Conservation (phyloP, 2,329 filamentous ascomycete genomes). For the Chaetothyriales sp. region DNA sequence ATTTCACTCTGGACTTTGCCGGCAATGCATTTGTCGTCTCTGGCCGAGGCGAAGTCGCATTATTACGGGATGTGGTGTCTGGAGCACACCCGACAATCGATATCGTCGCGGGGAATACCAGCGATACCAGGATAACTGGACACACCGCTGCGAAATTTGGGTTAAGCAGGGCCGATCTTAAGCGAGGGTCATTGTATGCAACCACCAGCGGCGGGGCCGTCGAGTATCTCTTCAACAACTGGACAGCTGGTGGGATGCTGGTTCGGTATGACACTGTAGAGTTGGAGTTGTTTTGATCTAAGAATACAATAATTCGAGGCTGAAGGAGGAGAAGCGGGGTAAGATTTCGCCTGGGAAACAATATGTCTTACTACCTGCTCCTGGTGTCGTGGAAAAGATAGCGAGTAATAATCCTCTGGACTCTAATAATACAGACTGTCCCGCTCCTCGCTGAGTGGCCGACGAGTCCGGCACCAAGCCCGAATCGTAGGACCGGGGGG, state of each 20-base stretch:
- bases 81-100: neutral
- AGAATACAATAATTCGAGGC: too few species aligned
- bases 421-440: neutral
- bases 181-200: slow-evolving; percentile 6
- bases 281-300: slow-evolving; percentile 1
- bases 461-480: neutral
- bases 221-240: slow-evolving; percentile 1
- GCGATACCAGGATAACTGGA: neutral
- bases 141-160: slow-evolving; percentile 7
- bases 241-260: slow-evolving; percentile 1
- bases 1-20: slow-evolving; percentile 9
- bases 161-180: slow-evolving; percentile 3
- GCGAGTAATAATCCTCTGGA: neutral
- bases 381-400: neutral
- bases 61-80: neutral
- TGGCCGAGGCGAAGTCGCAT: neutral
- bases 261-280: slow-evolving; percentile 5
- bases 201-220: slow-evolving; percentile 5
- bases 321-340: too few species aligned
- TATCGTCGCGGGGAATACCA: slow-evolving; percentile 2
- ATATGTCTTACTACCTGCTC: too few species aligned
- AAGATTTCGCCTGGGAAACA: too few species aligned
- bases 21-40: slow-evolving; percentile 3
- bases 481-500: too few species aligned
- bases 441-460: neutral